A percentile compares a stretch with the other conserved stretches of the same genome.
phyloP scores from a whole-genome alignment of 1,139 yeast genomes.

The Debaryomyces sp. region DNA sequence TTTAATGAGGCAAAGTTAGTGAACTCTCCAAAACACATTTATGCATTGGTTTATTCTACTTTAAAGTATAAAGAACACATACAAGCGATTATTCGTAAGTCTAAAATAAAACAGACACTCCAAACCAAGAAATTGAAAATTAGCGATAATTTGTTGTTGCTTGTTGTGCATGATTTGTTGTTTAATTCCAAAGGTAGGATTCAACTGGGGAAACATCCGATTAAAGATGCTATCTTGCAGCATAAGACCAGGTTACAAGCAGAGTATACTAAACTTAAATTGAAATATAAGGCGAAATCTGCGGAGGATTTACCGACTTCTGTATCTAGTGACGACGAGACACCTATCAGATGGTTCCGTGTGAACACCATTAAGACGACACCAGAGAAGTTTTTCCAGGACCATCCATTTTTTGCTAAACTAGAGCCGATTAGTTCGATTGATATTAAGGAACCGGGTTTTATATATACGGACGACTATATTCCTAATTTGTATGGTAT shows the following conservation, averaged over 20 bases:
- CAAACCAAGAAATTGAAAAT: constrained; percentile 38
- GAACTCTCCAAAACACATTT: constrained; percentile 73
- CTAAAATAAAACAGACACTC: constrained; percentile 56
- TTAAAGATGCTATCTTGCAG: constrained; percentile 77
- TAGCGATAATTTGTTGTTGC: constrained; percentile 52
- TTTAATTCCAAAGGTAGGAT: constrained; percentile 79
- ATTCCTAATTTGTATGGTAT: constrained; percentile 82
- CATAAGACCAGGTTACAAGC: constrained; percentile 82
- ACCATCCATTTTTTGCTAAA: constrained; percentile 40
- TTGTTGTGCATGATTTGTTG: constrained; percentile 80
- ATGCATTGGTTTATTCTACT: constrained; percentile 80
- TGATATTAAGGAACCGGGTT: constrained; percentile 52
- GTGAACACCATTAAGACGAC: constrained; percentile 59
- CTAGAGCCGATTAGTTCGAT: constrained; percentile 51
- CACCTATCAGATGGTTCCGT: constrained; percentile 91
- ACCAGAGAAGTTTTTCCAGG: constrained; percentile 43
- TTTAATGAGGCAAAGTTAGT: constrained; percentile 49
- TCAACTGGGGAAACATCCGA: constrained; percentile 85
- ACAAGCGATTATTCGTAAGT: constrained; percentile 60
- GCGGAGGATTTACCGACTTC: constrained; percentile 38
- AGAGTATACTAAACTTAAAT: constrained; percentile 75
- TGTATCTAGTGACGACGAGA: constrained; percentile 51
- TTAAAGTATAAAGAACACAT: constrained; percentile 69
- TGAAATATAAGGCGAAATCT: constrained; percentile 59
- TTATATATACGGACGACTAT: constrained; percentile 67